Conservation (phyloP, 176 grass and related monocot genomes). For the Triticum turgidum region DNA sequence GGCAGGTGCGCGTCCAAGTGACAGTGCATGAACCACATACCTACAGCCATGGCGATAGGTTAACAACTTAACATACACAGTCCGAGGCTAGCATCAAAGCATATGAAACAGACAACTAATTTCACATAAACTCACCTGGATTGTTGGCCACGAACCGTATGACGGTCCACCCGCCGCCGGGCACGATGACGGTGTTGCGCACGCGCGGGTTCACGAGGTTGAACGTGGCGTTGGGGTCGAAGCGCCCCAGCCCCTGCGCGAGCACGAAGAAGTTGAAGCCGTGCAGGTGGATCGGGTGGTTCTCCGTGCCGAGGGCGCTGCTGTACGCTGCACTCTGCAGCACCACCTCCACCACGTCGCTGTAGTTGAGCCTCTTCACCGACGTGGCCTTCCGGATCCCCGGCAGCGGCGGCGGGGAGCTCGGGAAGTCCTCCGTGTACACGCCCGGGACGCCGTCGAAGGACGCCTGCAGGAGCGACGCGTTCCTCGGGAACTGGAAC, state of each 20-base stretch:
- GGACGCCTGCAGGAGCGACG: conserved; percentile 54
- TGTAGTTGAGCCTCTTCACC: conserved; percentile 45
- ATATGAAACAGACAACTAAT: not conserved
- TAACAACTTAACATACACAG: too few relatives aligned
- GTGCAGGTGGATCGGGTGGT: conserved; percentile 86
- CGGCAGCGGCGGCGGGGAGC: not conserved
- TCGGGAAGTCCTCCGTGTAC: conserved; percentile 56
- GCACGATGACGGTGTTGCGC: not conserved
- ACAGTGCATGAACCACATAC: conserved; percentile 77
- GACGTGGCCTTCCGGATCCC: not conserved
- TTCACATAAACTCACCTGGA: conserved; percentile 21
- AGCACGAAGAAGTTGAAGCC: conserved; percentile 83
- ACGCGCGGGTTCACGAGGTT: conserved; percentile 13
- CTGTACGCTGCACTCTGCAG: conserved; percentile 46
- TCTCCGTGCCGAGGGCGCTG: conserved; percentile 39
- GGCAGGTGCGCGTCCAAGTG: conserved; percentile 51
- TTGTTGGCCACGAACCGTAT: not conserved
- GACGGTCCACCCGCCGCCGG: not conserved
- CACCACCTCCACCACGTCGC: conserved; percentile 63
- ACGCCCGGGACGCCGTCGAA: conserved; percentile 18
- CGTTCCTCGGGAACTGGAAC: conserved; percentile 42
- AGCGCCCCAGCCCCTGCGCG: conserved; percentile 56
- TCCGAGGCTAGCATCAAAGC: not conserved
- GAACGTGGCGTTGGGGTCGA: conserved; percentile 21
- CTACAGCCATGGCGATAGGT: not conserved